Percentiles rank a stretch among this genome's conserved stretches.
Conservation (phyloP, 495 filamentous ascomycete species). For the Xylaria nigripes region DNA sequence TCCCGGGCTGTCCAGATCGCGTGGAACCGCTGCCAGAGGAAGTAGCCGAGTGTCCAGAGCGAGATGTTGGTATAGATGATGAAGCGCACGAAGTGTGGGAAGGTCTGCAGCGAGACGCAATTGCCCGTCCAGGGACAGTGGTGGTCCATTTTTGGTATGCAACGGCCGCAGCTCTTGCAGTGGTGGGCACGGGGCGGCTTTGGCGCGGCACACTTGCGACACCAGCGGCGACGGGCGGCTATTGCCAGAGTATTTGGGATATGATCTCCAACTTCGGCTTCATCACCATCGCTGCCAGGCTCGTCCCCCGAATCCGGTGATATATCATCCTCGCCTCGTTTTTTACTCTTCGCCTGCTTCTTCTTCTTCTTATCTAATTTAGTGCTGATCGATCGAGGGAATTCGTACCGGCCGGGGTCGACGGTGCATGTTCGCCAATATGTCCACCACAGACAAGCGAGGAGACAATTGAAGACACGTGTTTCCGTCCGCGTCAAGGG, state of each 20-base stretch:
- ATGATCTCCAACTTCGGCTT: constrained; percentile 7
- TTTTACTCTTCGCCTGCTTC: no score
- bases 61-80: constrained; percentile 65
- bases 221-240: constrained; percentile 49
- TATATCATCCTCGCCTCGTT: background rate
- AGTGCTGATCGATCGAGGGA: constrained; percentile 18
- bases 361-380: constrained; percentile 1
- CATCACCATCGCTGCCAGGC: constrained; percentile 7
- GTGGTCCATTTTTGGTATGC: constrained; percentile 96
- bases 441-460: constrained; percentile 66
- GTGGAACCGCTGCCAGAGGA: constrained; percentile 52
- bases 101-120: constrained; percentile 84
- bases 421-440: constrained; percentile 71
- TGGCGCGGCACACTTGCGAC: constrained; percentile 70
- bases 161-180: constrained; percentile 80
- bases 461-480: constrained; percentile 64
- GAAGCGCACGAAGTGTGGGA: constrained; percentile 87
- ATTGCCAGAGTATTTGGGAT: constrained; percentile 21
- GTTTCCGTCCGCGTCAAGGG: constrained; percentile 54
- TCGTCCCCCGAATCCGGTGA: constrained; percentile 9
- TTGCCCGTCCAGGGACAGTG: constrained; percentile 96
- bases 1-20: constrained; percentile 58
- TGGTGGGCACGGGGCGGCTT: constrained; percentile 90
- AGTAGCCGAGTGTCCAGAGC: constrained; percentile 51
- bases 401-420: constrained; percentile 58